A percentile compares a stretch with the other conserved stretches of the same genome.
phyloP scores from a whole-genome alignment of 768 basidiomycete species.

The Kwoniella dejecticola region DNA sequence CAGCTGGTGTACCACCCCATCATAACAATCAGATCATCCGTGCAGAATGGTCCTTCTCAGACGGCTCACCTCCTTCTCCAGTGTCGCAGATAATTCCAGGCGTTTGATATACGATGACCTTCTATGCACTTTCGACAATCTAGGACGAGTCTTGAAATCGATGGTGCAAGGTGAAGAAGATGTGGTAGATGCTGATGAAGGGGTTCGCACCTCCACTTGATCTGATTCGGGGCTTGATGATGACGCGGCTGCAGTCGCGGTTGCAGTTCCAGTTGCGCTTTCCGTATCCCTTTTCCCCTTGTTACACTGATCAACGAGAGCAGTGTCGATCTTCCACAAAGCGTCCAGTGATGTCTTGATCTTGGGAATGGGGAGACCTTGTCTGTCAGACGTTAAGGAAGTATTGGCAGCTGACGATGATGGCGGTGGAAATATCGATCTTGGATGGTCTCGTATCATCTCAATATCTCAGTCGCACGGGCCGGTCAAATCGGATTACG shows the following conservation, averaged over 20 bases:
- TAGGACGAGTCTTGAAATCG: background rate
- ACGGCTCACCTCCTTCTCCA: conserved; percentile 13
- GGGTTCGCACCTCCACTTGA: background rate
- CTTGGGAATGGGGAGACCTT: too few relatives aligned
- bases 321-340: too few relatives aligned
- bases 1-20: too few relatives aligned
- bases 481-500: conserved; percentile 1
- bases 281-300: background rate
- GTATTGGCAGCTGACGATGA: too few relatives aligned
- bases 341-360: too few relatives aligned
- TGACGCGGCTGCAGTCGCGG: background rate
- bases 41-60: too few relatives aligned
- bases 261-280: background rate
- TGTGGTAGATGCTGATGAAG: background rate
- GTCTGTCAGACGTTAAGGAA: too few relatives aligned
- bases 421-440: too few relatives aligned
- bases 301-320: background rate
- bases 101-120: conserved; percentile 10
- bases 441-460: too few relatives aligned
- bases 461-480: background rate
- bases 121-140: background rate
- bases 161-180: background rate
- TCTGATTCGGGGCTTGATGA: background rate
- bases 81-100: background rate
- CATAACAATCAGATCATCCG: too few relatives aligned